A percentile compares a stretch with the other conserved stretches of the same genome.
Evolutionary conservation across 2,329 filamentous ascomycete species (phyloP).

Genomic region (Sclerotinia borealis): DNA sequence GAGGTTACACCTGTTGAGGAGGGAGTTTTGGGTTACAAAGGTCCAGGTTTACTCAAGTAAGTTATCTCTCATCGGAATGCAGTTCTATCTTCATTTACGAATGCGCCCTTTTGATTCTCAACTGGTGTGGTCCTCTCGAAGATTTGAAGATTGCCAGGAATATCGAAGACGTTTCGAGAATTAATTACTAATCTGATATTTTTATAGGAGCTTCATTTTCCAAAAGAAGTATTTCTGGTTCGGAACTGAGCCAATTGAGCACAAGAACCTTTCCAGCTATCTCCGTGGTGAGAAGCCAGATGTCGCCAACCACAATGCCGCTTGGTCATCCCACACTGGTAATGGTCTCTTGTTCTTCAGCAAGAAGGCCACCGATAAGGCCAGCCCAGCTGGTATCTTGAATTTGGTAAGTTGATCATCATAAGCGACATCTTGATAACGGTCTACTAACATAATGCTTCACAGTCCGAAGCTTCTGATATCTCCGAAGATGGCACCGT

Average conservation of each 20-base stretch:
- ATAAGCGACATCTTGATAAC: not conserved
- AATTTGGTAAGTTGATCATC: conserved; percentile 60
- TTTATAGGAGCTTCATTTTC: conserved; percentile 69
- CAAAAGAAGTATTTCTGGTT: conserved; percentile 94
- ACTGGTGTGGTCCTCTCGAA: not conserved
- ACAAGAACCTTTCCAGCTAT: conserved; percentile 69
- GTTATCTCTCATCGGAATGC: conserved; percentile 32
- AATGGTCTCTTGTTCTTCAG: conserved; percentile 92
- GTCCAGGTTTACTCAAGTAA: conserved; percentile 75
- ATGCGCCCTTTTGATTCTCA: not conserved
- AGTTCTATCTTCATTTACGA: not conserved
- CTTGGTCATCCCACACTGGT: conserved; percentile 90
- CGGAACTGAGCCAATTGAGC: conserved; percentile 64
- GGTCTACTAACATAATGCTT: conserved; percentile 28
- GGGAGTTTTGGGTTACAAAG: conserved; percentile 85
- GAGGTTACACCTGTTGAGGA: conserved; percentile 49
- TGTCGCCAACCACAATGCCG: conserved; percentile 69
- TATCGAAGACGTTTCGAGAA: too few relatives aligned
- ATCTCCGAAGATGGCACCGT: conserved; percentile 66
- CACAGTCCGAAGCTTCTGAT: conserved; percentile 53
- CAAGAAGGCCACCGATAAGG: conserved; percentile 71
- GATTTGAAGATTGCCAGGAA: not conserved
- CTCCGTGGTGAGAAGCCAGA: conserved; percentile 83
- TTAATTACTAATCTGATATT: conserved; percentile 7
- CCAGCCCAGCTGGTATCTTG: conserved; percentile 72